These are phyloP conservation scores for Umbellularia californica DNA, from an alignment of 164 flowering plant genomes.

Conservation along the genomic window DNA sequence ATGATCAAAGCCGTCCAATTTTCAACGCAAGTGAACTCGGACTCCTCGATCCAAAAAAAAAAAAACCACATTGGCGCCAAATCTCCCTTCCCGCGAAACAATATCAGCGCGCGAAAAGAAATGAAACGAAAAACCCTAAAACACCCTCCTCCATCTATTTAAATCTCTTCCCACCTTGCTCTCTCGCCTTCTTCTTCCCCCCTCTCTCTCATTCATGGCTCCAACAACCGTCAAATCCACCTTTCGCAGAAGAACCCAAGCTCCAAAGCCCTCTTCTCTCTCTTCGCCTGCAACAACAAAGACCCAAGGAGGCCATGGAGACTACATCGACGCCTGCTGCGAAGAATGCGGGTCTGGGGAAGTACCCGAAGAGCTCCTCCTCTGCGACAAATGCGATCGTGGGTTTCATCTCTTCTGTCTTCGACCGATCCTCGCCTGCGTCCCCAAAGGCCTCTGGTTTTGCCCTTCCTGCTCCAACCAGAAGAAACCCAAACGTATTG, in stretches of 20 bases:
- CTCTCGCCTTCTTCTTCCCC: neutral
- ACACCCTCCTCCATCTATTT: no score
- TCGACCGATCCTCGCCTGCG: conserved; percentile 61
- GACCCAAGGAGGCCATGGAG: conserved; percentile 12
- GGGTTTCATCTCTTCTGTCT: conserved; percentile 83
- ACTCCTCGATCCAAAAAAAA: neutral
- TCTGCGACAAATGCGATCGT: conserved; percentile 80
- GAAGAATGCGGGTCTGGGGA: conserved; percentile 78
- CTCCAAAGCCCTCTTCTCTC: conserved; percentile 32
- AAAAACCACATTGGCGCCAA: conserved; percentile 17
- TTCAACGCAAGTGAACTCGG: no score
- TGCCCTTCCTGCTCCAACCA: conserved; percentile 57
- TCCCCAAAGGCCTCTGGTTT: conserved; percentile 82
- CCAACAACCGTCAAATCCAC: conserved; percentile 4
- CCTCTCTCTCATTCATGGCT: conserved; percentile 9
- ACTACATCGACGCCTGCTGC: conserved; percentile 42
- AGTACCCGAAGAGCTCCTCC: conserved; percentile 48
- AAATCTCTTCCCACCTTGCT: no score
- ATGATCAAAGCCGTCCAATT: no score
- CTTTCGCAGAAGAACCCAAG: conserved; percentile 39
- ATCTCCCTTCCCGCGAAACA: conserved; percentile 16
- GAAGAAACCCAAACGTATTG: conserved; percentile 36
- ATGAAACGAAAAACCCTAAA: no score
- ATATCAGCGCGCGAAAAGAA: conserved; percentile 14
- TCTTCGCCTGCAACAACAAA: neutral